A percentile compares a stretch with the other conserved stretches of the same genome.
Evolutionary conservation across 1,284 basidiomycete genomes (phyloP).

Genomic region (Athelia sp.): DNA sequence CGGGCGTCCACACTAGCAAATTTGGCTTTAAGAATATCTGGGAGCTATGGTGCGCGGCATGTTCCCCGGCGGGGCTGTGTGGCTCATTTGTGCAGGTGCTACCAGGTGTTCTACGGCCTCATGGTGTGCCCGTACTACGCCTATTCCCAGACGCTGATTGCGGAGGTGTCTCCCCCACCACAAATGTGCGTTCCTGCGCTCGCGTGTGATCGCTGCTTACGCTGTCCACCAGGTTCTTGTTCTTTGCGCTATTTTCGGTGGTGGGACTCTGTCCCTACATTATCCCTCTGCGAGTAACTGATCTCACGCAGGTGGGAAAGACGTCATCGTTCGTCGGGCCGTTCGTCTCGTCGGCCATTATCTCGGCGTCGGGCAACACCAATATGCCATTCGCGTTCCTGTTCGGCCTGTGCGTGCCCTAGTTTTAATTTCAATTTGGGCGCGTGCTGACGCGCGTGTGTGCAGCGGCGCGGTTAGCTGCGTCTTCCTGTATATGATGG

Average conservation of each 20-base stretch:
- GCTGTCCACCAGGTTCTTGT: constrained; percentile 47
- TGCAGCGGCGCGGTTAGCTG: constrained; percentile 58
- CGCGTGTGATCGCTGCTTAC: neutral
- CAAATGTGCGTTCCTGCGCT: constrained; percentile 48
- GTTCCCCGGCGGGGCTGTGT: neutral
- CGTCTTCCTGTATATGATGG: constrained; percentile 62
- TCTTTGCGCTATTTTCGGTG: constrained; percentile 75
- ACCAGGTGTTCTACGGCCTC: constrained; percentile 71
- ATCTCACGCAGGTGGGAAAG: constrained; percentile 48
- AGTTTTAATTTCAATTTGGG: too few species aligned
- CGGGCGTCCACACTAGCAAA: constrained; percentile 68
- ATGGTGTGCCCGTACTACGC: constrained; percentile 85
- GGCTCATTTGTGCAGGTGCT: constrained; percentile 42
- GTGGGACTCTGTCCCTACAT: constrained; percentile 25
- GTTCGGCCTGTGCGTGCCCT: constrained; percentile 58
- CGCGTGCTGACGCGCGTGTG: neutral
- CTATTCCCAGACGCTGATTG: constrained; percentile 81
- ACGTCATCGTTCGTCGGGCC: constrained; percentile 79
- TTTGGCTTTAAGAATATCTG: constrained; percentile 81
- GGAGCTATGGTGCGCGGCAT: constrained; percentile 63
- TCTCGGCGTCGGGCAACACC: constrained; percentile 65
- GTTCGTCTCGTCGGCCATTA: constrained; percentile 72
- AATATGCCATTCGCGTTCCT: constrained; percentile 80
- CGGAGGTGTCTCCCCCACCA: constrained; percentile 71
- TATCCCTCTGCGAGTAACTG: neutral